These are phyloP conservation scores for Niebla homalea DNA, from an alignment of 495 filamentous ascomycete species.

Conservation along the genomic window DNA sequence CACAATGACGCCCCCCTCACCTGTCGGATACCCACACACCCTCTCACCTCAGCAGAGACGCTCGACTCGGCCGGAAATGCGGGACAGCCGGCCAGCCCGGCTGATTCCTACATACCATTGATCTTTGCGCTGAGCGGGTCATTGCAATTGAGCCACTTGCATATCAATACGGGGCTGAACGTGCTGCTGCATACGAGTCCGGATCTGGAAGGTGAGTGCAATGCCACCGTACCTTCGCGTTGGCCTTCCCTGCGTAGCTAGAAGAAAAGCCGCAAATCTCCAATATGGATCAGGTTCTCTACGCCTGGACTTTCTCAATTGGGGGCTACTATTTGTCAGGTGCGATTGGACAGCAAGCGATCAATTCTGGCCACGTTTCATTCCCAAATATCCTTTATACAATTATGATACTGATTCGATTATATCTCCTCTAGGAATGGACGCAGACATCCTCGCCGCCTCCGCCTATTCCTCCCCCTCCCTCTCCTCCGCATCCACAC, in stretches of 20 bases:
- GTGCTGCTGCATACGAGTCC: slow-evolving; percentile 65
- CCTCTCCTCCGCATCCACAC: slow-evolving; percentile 41
- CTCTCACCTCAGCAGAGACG: slow-evolving; percentile 27
- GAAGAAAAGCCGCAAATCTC: background rate
- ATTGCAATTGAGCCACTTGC: slow-evolving; percentile 76
- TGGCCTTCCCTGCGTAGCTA: background rate
- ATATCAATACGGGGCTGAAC: slow-evolving; percentile 81
- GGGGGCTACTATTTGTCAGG: slow-evolving; percentile 27
- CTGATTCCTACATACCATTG: slow-evolving; percentile 45
- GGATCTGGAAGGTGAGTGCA: slow-evolving; percentile 11
- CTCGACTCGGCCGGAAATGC: slow-evolving; percentile 11
- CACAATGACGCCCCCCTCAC: slow-evolving; percentile 89
- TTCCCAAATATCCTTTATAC: no score
- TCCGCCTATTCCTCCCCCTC: slow-evolving; percentile 76
- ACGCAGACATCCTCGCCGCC: slow-evolving; percentile 65
- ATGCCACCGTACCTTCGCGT: no score
- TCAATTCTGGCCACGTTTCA: no score
- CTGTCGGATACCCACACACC: slow-evolving; percentile 77
- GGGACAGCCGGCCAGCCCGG: slow-evolving; percentile 15
- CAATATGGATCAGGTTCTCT: no score
- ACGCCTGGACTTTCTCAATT: no score
- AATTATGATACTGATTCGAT: no score
- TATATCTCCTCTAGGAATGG: slow-evolving; percentile 35
- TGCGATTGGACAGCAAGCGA: no score
- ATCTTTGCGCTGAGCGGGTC: slow-evolving; percentile 83